Percentiles rank a stretch among this genome's conserved stretches.
Evolutionary conservation across 805 yeast genomes (phyloP).

Genomic region (Wickerhamiella sergipiensis): DNA sequence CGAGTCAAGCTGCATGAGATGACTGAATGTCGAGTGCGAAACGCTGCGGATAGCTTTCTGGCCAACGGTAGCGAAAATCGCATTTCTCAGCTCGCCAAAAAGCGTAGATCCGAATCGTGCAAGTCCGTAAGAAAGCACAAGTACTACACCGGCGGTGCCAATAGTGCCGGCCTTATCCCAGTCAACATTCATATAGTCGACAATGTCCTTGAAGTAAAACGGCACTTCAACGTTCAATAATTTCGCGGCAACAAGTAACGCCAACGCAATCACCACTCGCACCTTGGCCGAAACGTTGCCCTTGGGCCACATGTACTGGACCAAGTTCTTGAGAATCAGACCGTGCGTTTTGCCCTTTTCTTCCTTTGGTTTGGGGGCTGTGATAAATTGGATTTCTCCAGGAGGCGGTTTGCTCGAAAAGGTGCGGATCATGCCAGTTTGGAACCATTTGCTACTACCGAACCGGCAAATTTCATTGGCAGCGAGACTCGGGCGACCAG

Average conservation of each 20-base stretch:
- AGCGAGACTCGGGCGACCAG: neutral
- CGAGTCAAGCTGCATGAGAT: slow-evolving; percentile 69
- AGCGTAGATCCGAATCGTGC: slow-evolving; percentile 90
- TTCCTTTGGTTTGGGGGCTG: neutral
- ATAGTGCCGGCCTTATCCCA: slow-evolving; percentile 58
- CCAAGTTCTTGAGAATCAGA: slow-evolving; percentile 17
- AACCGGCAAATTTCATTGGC: neutral
- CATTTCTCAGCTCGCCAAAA: slow-evolving; percentile 89
- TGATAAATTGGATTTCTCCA: neutral
- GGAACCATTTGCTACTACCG: neutral
- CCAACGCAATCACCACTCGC: slow-evolving; percentile 64
- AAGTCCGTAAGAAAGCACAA: slow-evolving; percentile 78
- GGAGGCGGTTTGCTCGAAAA: neutral
- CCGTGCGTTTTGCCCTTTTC: neutral
- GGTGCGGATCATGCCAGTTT: neutral
- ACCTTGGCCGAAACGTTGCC: slow-evolving; percentile 30
- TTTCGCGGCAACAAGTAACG: slow-evolving; percentile 66
- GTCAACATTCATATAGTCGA: slow-evolving; percentile 87
- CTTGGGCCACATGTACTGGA: slow-evolving; percentile 27
- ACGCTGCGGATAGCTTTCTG: slow-evolving; percentile 87
- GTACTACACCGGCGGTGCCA: slow-evolving; percentile 32
- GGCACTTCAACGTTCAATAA: slow-evolving; percentile 91
- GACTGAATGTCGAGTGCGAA: slow-evolving; percentile 75
- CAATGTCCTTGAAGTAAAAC: slow-evolving; percentile 74
- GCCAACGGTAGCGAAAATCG: slow-evolving; percentile 89